These are phyloP conservation scores for Carex parvula DNA, from an alignment of 176 grass and related monocot species.

Conservation along the genomic window DNA sequence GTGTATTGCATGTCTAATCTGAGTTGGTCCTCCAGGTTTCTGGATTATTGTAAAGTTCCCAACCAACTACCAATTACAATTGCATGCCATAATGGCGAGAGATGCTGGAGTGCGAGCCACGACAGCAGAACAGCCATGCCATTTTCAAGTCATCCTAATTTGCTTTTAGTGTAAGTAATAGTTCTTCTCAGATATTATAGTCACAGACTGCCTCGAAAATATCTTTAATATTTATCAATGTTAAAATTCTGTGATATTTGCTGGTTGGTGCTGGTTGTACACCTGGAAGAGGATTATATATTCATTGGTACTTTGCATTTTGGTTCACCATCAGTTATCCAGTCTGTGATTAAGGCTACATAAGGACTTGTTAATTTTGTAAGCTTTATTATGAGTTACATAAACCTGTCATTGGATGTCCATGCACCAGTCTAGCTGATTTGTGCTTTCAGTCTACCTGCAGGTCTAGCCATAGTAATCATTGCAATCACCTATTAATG, in stretches of 20 bases:
- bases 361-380: not conserved
- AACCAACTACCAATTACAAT: conserved; percentile 54
- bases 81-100: conserved; percentile 58
- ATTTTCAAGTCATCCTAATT: conserved; percentile 53
- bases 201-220: not conserved
- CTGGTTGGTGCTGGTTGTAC: not conserved
- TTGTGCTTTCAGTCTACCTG: not conserved
- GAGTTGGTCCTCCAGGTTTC: conserved; percentile 49
- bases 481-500: not conserved
- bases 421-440: not conserved
- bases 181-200: not conserved
- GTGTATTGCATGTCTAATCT: conserved; percentile 4
- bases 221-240: not conserved
- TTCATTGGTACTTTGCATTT: not conserved
- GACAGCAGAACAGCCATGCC: conserved; percentile 52
- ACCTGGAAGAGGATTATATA: not conserved
- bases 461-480: not conserved
- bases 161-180: conserved; percentile 63
- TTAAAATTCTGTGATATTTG: not conserved
- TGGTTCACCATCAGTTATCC: not conserved
- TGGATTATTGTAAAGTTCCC: conserved; percentile 66
- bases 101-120: conserved; percentile 65
- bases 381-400: not conserved
- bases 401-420: not conserved
- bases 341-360: not conserved